A percentile compares a stretch with the other conserved stretches of the same genome.
Evolutionary conservation across 208 protist genomes (phyloP).

Genomic region (Paratrypanosoma confusum): DNA sequence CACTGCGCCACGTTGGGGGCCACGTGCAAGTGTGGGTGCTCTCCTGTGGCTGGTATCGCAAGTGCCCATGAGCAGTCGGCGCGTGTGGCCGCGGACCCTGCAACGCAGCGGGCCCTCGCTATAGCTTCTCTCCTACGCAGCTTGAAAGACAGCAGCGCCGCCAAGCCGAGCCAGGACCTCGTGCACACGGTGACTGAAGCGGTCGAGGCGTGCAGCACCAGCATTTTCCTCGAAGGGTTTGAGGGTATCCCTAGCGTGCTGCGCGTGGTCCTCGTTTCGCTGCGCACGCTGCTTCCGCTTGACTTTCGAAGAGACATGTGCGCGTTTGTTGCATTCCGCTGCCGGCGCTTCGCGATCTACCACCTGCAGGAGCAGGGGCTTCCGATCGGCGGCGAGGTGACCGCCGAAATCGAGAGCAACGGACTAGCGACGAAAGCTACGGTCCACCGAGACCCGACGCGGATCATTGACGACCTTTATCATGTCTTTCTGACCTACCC

Average conservation of each 20-base stretch:
- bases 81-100: no score
- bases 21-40: no score
- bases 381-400: constrained; percentile 23
- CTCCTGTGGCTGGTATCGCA: no score
- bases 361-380: constrained; percentile 38
- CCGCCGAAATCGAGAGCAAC: constrained; percentile 40
- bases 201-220: constrained; percentile 18
- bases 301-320: constrained; percentile 37
- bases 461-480: constrained; percentile 22
- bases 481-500: constrained; percentile 26
- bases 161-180: no score
- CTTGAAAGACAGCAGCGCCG: no score
- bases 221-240: constrained; percentile 46
- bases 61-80: no score
- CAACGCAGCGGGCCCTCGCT: no score
- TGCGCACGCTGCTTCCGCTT: constrained; percentile 30
- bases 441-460: constrained; percentile 26
- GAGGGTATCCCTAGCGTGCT: constrained; percentile 31
- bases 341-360: constrained; percentile 58
- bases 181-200: constrained; percentile 44
- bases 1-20: no score
- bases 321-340: constrained; percentile 57
- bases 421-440: constrained; percentile 38
- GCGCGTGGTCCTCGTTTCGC: constrained; percentile 10
- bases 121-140: no score